Evolutionary conservation across 345 rosid species (phyloP), one percentile per base, ranked within the genome.

Genomic region (Aegle marmelos): DNA sequence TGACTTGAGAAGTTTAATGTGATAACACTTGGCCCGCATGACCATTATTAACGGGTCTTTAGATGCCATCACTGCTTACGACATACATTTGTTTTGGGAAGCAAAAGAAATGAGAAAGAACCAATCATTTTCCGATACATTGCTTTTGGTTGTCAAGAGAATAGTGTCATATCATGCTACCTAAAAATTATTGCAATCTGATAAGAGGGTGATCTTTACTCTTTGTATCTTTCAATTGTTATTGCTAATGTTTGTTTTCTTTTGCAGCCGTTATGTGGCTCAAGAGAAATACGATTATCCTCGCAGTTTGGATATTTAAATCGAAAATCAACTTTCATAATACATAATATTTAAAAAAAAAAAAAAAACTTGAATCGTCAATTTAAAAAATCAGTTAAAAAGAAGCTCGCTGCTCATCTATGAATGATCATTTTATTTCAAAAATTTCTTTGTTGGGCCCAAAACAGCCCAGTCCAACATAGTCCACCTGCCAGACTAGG

Each of bases 11-110:
- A n/a, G 57, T 9, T 41, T 25, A 8, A 13, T 25, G 2, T 53
- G 21, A 7, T 48, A 59, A 71, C 64, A 59, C 69, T 31, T 65
- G 69, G 69, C 68, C 16, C 22, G 39, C 28, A 33, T 24, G 53
- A 66, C 4, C 2, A 28, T 53, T 48, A 28, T 22, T 50, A 28
- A 16, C 13, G 70, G 36, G 37, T 41, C 41, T 45, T 19, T n/a
- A 7, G 76, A 50, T 41, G 24, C 72, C 79, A 70, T 76, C 83
- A 76, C 68, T 64, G 76, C 60, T 56, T 70, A 80, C 75, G 33
- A 54, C 63, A 50, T 19, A 54, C 56, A 24, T 10, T 31, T 4
- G 19, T 75, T 61, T 22, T 21, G 27, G 79, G 76, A 63, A 53
- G 65, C 79, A 75, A 62, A 62, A 61, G 66, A 16, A 30, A 6